Conservation (phyloP, 1,284 basidiomycete genomes). For the Fomitopsis pinicola region DNA sequence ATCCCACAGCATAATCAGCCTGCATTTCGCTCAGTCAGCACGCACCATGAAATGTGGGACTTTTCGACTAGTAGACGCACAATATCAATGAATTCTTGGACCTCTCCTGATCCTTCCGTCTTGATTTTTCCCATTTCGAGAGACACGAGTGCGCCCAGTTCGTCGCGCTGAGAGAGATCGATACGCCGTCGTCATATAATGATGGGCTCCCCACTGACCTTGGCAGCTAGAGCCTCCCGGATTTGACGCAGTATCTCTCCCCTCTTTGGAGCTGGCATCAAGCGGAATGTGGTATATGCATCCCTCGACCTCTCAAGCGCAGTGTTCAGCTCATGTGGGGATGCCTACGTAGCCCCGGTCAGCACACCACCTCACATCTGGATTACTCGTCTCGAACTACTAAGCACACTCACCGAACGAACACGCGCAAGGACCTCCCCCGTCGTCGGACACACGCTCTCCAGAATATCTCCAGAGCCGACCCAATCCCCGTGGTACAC, state of each 20-base stretch:
- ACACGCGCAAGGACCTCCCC: conserved; percentile 72
- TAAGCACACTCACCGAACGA: conserved; percentile 44
- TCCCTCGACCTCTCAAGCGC: conserved; percentile 63
- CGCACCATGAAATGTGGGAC: conserved; percentile 9
- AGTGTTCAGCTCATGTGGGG: conserved; percentile 61
- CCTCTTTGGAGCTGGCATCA: conserved; percentile 80
- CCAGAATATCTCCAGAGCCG: conserved; percentile 67
- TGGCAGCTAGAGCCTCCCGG: conserved; percentile 73
- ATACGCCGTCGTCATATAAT: neutral
- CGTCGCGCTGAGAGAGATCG: conserved; percentile 51
- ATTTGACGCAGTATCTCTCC: conserved; percentile 90
- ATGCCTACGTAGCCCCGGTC: conserved; percentile 38
- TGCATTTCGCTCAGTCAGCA: conserved; percentile 14
- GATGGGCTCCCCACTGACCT: conserved; percentile 42
- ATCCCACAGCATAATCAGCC: conserved; percentile 76
- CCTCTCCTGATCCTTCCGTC: conserved; percentile 91
- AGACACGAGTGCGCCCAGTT: conserved; percentile 79
- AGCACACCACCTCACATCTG: neutral
- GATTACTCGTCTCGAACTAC: neutral
- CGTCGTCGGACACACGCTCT: conserved; percentile 72
- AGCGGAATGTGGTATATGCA: conserved; percentile 70
- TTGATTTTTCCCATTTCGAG: conserved; percentile 96
- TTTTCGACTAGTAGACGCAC: conserved; percentile 36
- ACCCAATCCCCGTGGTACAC: conserved; percentile 78
- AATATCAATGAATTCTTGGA: conserved; percentile 93